Evolutionary conservation across 2,329 filamentous ascomycete species (phyloP).

Genomic region (Fusarium devonianum): DNA sequence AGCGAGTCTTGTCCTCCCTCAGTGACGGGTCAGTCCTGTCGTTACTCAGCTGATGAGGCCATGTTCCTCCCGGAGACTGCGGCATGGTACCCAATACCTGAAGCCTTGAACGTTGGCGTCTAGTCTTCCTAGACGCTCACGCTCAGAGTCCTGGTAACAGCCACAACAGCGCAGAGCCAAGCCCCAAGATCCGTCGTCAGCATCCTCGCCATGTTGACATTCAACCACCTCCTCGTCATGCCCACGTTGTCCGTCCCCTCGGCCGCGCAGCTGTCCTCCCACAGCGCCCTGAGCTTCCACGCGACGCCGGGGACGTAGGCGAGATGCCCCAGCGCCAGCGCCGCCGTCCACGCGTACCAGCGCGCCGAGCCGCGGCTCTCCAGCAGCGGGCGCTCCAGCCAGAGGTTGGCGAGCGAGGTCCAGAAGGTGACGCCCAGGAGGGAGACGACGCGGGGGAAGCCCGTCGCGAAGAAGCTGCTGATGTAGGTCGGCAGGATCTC

Average conservation of each 20-base stretch:
- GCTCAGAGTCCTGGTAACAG: constrained; percentile 39
- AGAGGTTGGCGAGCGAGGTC: constrained; percentile 40
- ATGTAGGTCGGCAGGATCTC: constrained; percentile 54
- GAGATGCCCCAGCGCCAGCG: constrained; percentile 45
- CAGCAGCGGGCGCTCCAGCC: constrained; percentile 35
- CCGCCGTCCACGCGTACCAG: constrained; percentile 47
- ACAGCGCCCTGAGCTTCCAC: constrained; percentile 42
- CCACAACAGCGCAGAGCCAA: constrained; percentile 46
- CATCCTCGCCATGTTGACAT: constrained; percentile 43
- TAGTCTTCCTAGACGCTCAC: constrained; percentile 7
- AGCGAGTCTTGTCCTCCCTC: no score
- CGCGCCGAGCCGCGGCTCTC: constrained; percentile 33
- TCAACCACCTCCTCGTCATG: constrained; percentile 44
- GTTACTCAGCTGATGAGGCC: no score
- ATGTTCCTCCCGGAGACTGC: no score
- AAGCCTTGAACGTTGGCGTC: no score
- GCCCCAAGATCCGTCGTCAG: constrained; percentile 46
- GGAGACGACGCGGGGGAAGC: constrained; percentile 43
- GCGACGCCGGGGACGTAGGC: constrained; percentile 46
- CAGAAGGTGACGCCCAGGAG: constrained; percentile 47
- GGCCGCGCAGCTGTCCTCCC: constrained; percentile 35
- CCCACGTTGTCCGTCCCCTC: constrained; percentile 41
- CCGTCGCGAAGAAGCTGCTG: constrained; percentile 50
- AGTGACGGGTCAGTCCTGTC: no score
- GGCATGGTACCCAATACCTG: no score